Base-by-base conservation (phyloP, 176 grass and related monocot genomes). In the Oryza australiensis region DNA sequence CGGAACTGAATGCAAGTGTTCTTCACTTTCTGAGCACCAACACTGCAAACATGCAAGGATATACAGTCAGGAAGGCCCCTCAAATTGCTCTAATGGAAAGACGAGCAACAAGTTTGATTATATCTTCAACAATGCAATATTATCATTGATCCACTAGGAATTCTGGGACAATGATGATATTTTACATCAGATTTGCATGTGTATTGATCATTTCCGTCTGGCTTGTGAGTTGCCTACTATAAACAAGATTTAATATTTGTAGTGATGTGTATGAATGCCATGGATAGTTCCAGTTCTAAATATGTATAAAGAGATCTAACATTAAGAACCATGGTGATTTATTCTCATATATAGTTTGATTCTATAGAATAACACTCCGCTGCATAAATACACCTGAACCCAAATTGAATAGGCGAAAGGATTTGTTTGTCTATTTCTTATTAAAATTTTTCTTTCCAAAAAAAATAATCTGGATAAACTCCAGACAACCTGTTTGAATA, bases 11-110 rank as follows among this genome's bases (percentile, higher is more conserved):
- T 69, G 22, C 91, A 92, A 4, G 73, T 81, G 10, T 86, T 64
- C 62, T 82, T 89, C 24, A 97, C 91, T 68, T 87, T 90, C 43
- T 60, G 57, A 35, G 89, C 91, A 53, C 94, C 94, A 59, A 97
- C 87, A 75, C 94, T 97, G 72, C 35, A 53, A 77, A 84, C 62
- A 68, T 32, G 43, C 27, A 82, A 48, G 45, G 64, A 87, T 34
- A 37, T 26, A 76, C 40, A 80, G 75, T 74, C 51, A 82, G 20
- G 68, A 85, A 67, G 12, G 20, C 22, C 7, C 26, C 59, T 1
- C 38, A 60, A 78, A 81, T 9, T 42, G 11, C 3, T 73, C 73
- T 26, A 41, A 70, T 64, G 43, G 34, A 63, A 38, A 42, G 13
- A 78, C 49, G 70, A 66, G 11, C 27, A 26, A 2, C 11, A 0